Base-by-base conservation (phyloP, 495 filamentous ascomycete species). In the Trichocladium antarcticum region DNA sequence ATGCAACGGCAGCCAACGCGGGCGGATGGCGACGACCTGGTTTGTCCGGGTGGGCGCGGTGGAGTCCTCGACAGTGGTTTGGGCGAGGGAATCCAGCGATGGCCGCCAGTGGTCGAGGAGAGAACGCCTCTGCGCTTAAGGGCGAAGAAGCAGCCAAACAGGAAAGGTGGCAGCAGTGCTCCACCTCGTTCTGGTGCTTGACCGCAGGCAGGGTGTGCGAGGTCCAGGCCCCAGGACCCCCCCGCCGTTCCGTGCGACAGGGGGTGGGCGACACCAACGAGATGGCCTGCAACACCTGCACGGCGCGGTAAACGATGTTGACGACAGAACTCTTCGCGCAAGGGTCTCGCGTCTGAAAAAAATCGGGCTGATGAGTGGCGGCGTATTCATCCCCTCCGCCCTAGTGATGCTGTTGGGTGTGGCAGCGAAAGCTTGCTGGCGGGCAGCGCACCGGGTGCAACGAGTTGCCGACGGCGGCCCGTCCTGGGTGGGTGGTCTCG, bases 81-180 rank as follows among this genome's bases (percentile, higher is more conserved):
- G 37, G 28, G 19, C 49, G 31, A 49, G 41, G 49, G 37, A 42
- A 40, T 37, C 36, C 22, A 15, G 32, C 39, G n/a, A n/a, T 16
- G 35, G 15, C 43, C 32, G 45, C 45, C 19, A 41, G 36, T 49
- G 45, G 24, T 38, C 37, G 38, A 42, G 19, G 50, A 42, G 29
- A 34, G 28, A 37, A 42, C 58, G 49, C 35, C 55, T 42, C 55
- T 61, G 58, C 58, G 55, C 58, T 58, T 58, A 51, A 45, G 49
- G 41, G 17, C 16, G 8, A 50, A 34, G 49, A 47, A 45, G 39
- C 42, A 55, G 55, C 49, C 55, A 51, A 55, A 53, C 42, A 42
- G 55, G 42, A 49, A 38, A 40, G 16, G 20, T 41, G 28, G 40
- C 28, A 36, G 27, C 39, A 19, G 37, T 10, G 20, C 27, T 5